Percentiles rank a stretch among this genome's conserved stretches.
Conservation (phyloP, 1,284 basidiomycete species). For the Heterobasidion irregulare region DNA sequence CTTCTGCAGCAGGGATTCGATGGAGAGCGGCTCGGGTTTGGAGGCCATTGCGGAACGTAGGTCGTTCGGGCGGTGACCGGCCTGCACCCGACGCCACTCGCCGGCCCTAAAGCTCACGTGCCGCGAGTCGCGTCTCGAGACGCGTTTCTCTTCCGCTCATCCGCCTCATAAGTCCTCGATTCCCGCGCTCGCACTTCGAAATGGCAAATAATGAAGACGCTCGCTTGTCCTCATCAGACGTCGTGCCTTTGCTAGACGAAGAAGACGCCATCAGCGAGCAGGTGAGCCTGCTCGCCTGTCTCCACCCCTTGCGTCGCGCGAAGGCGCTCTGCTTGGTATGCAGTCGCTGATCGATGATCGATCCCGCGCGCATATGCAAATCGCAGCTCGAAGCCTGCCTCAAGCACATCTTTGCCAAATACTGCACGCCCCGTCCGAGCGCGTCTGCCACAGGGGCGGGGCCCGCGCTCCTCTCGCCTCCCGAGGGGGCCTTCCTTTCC, state of each 20-base stretch:
- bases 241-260: constrained; percentile 38
- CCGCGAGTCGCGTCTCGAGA: not conserved
- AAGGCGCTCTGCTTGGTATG: not conserved
- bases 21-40: constrained; percentile 61
- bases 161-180: not conserved
- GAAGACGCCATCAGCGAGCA: constrained; percentile 59
- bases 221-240: not conserved
- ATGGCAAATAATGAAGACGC: not conserved
- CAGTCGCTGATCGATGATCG: not conserved
- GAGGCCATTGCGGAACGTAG: constrained; percentile 24
- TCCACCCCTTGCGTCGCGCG: not conserved
- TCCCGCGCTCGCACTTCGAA: too few relatives aligned
- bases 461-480: constrained; percentile 33
- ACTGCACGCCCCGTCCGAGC: constrained; percentile 45
- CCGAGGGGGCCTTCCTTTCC: constrained; percentile 49
- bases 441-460: constrained; percentile 13
- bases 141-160: not conserved
- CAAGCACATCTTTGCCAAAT: constrained; percentile 67
- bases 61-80: constrained; percentile 9
- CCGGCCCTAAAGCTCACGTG: not conserved
- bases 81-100: too few relatives aligned
- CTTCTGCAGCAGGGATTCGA: constrained; percentile 79
- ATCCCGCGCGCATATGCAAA: too few relatives aligned
- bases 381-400: constrained; percentile 52
- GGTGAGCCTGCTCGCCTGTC: constrained; percentile 25